These are phyloP conservation scores for Cardiospermum halicacabum DNA, from an alignment of 345 rosid species.

Conservation along the genomic window DNA sequence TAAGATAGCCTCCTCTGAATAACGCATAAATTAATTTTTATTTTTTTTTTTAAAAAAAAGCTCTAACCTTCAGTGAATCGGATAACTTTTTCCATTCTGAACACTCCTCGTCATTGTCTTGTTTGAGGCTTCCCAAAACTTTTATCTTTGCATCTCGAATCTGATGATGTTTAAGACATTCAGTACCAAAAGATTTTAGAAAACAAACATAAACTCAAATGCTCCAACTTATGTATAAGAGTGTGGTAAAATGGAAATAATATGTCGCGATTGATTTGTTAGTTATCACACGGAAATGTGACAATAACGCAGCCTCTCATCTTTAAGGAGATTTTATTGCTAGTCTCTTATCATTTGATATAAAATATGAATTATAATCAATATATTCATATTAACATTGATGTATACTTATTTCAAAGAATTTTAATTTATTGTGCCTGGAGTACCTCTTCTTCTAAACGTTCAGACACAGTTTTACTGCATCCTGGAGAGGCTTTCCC, in stretches of 20 bases:
- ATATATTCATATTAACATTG: background rate
- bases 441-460: slow-evolving; percentile 79
- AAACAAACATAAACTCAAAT: background rate
- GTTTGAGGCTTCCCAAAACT: slow-evolving; percentile 68
- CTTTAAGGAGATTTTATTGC: background rate
- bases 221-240: too few species aligned
- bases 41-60: slow-evolving; percentile 6
- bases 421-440: background rate
- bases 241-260: slow-evolving; percentile 1
- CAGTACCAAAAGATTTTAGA: slow-evolving; percentile 4
- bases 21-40: too few species aligned
- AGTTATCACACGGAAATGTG: background rate
- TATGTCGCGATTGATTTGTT: too few species aligned
- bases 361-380: background rate
- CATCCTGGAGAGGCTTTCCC: slow-evolving; percentile 51
- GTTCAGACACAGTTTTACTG: slow-evolving; percentile 62
- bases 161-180: slow-evolving; percentile 35
- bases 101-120: slow-evolving; percentile 65
- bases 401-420: background rate
- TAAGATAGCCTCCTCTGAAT: background rate
- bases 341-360: background rate
- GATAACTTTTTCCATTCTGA: slow-evolving; percentile 76
- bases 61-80: slow-evolving; percentile 57
- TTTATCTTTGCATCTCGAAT: slow-evolving; percentile 83
- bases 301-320: background rate